Evolutionary conservation across 192 early-diverging fungal genomes (phyloP).

Genomic region (Helicostylum pulchrum): DNA sequence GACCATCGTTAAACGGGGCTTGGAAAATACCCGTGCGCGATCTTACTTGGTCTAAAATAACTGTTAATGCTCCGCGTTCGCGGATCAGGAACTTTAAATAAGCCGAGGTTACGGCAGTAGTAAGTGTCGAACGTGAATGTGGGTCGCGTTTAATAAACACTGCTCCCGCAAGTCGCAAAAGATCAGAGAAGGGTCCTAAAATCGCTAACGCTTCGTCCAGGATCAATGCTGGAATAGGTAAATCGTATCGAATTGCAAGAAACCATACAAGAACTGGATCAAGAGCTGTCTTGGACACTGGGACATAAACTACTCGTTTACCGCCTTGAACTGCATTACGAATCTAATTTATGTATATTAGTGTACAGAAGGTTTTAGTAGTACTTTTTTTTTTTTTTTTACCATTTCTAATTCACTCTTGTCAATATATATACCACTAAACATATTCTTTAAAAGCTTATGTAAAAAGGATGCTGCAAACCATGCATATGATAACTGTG

Average conservation of each 20-base stretch:
- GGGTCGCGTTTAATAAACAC: constrained; percentile 20
- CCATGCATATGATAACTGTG: constrained; percentile 21
- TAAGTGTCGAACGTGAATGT: not conserved
- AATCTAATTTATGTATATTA: not conserved
- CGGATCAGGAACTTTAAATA: constrained; percentile 3
- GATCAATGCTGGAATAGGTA: constrained; percentile 14
- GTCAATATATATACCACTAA: constrained; percentile 14
- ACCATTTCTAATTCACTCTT: constrained; percentile 8
- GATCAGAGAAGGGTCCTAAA: constrained; percentile 14
- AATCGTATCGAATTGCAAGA: constrained; percentile 12
- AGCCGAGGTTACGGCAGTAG: constrained; percentile 13
- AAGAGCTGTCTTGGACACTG: constrained; percentile 16
- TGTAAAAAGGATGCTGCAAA: constrained; percentile 20
- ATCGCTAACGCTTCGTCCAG: constrained; percentile 16
- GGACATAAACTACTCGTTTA: constrained; percentile 21
- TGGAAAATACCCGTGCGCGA: constrained; percentile 10
- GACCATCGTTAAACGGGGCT: constrained; percentile 5
- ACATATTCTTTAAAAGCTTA: constrained; percentile 14
- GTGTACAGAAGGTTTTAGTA: not conserved
- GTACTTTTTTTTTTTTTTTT: not conserved
- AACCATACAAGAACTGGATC: constrained; percentile 17
- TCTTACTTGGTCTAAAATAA: constrained; percentile 14
- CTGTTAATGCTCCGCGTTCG: constrained; percentile 11
- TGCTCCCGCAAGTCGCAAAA: constrained; percentile 10
- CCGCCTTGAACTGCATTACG: constrained; percentile 10